Percentiles rank a stretch among this genome's conserved stretches.
These are phyloP conservation scores for Rhodotorula toruloides DNA, from an alignment of 768 basidiomycete species.

Conservation along the genomic window DNA sequence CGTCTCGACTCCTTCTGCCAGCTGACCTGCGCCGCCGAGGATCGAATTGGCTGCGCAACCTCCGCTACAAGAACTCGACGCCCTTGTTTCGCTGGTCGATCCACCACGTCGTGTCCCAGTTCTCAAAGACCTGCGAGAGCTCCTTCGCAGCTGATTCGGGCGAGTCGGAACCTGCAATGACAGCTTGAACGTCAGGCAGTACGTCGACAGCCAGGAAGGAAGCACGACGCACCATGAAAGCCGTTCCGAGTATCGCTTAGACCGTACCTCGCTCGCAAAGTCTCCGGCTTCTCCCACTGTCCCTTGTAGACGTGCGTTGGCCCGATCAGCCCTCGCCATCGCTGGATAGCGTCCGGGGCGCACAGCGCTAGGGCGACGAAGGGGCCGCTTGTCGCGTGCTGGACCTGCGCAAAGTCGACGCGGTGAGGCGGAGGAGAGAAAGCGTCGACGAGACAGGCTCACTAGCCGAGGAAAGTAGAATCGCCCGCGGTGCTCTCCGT, in stretches of 20 bases:
- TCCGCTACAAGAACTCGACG: neutral
- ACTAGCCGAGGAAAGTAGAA: constrained; percentile 42
- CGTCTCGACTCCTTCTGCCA: neutral
- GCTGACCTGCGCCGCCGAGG: neutral
- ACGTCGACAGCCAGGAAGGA: too few relatives aligned
- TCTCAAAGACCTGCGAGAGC: constrained; percentile 36
- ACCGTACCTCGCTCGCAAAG: constrained; percentile 39
- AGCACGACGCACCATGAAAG: constrained; percentile 36
- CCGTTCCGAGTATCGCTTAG: constrained; percentile 41
- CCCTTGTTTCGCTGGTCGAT: constrained; percentile 15
- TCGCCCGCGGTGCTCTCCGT: constrained; percentile 39
- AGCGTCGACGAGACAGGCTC: neutral
- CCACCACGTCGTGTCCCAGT: constrained; percentile 31
- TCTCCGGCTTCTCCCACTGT: constrained; percentile 36
- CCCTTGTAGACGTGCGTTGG: constrained; percentile 40
- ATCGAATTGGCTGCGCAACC: neutral
- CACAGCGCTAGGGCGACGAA: constrained; percentile 39
- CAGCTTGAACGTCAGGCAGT: fast-evolving
- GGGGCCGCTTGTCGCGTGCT: constrained; percentile 38
- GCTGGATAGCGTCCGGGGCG: constrained; percentile 35
- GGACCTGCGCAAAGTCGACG: constrained; percentile 5
- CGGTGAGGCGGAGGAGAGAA: neutral
- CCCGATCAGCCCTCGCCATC: constrained; percentile 37
- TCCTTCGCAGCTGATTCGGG: constrained; percentile 34
- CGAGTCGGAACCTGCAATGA: constrained; percentile 26